Evolutionary conservation across 2,329 filamentous ascomycete genomes (phyloP).

Genomic region (Orbilia quercus): DNA sequence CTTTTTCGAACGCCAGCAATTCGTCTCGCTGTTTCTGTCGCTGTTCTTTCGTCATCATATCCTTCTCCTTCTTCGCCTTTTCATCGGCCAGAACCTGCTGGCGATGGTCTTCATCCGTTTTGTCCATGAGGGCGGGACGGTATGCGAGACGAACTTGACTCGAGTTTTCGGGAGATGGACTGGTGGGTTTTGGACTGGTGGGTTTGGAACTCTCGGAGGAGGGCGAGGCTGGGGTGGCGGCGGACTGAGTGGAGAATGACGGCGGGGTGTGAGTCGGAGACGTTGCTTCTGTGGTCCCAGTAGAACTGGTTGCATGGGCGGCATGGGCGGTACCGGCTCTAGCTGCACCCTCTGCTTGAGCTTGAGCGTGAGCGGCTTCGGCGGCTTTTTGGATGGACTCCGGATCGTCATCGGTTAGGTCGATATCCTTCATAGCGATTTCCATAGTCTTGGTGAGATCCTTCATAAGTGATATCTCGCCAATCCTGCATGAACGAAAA

Average conservation of each 20-base stretch:
- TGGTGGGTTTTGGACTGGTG: constrained; percentile 15
- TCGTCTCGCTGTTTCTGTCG: constrained; percentile 94
- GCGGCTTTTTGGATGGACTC: constrained; percentile 66
- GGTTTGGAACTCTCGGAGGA: constrained; percentile 34
- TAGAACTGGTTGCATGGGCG: not conserved
- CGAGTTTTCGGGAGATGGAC: constrained; percentile 58
- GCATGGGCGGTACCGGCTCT: constrained; percentile 20
- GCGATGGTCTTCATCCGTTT: constrained; percentile 76
- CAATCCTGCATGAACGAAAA: constrained; percentile 71
- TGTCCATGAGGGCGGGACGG: constrained; percentile 87
- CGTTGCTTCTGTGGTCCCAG: too few relatives aligned
- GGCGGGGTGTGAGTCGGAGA: constrained; percentile 62
- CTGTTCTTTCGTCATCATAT: constrained; percentile 87
- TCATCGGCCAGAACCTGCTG: constrained; percentile 67
- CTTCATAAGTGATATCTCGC: constrained; percentile 98
- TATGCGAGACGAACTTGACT: constrained; percentile 71
- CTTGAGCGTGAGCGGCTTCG: constrained; percentile 61
- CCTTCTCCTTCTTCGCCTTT: constrained; percentile 82
- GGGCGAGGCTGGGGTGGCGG: constrained; percentile 63
- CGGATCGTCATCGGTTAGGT: constrained; percentile 74
- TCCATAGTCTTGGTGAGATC: constrained; percentile 98
- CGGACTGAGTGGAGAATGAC: constrained; percentile 63
- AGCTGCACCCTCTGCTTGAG: constrained; percentile 16
- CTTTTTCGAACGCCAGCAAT: constrained; percentile 85
- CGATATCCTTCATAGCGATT: constrained; percentile 85